Conservation (phyloP, 1,284 basidiomycete genomes). For the Papiliotrema laurentii region DNA sequence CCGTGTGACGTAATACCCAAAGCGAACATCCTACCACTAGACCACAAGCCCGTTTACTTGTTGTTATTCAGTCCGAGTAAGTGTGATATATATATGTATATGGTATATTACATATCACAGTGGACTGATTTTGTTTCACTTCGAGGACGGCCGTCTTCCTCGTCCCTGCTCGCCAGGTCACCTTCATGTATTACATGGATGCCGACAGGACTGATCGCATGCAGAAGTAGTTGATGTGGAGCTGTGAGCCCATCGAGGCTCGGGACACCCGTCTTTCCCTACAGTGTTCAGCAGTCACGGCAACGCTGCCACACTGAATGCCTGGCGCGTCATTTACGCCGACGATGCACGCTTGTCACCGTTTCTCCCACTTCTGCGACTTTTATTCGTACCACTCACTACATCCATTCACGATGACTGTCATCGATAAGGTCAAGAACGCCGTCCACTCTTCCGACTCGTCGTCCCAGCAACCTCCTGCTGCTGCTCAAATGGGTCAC, state of each 20-base stretch:
- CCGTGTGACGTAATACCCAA: not conserved
- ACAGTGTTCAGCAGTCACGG: not conserved
- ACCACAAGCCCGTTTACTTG: not conserved
- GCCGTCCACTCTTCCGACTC: constrained; percentile 43
- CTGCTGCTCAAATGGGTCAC: constrained; percentile 2
- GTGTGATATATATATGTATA: not conserved
- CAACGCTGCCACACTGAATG: not conserved
- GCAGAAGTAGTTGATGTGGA: not conserved
- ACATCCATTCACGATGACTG: constrained; percentile 40
- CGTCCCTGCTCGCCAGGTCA: not conserved
- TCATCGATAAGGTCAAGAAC: constrained; percentile 56
- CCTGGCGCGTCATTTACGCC: not conserved
- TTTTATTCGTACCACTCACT: not conserved
- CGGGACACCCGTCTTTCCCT: not conserved
- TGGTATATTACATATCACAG: not conserved
- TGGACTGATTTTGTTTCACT: not conserved
- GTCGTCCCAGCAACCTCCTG: constrained; percentile 7
- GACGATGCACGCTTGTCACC: not conserved
- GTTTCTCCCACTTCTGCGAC: not conserved
- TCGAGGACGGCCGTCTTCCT: not conserved
- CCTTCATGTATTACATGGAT: not conserved
- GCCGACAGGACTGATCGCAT: not conserved
- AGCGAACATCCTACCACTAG: not conserved
- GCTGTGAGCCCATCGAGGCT: not conserved
- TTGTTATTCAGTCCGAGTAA: not conserved